phyloP scores from a whole-genome alignment of 2,329 filamentous ascomycete genomes.

The Calonectria henricotiae region DNA sequence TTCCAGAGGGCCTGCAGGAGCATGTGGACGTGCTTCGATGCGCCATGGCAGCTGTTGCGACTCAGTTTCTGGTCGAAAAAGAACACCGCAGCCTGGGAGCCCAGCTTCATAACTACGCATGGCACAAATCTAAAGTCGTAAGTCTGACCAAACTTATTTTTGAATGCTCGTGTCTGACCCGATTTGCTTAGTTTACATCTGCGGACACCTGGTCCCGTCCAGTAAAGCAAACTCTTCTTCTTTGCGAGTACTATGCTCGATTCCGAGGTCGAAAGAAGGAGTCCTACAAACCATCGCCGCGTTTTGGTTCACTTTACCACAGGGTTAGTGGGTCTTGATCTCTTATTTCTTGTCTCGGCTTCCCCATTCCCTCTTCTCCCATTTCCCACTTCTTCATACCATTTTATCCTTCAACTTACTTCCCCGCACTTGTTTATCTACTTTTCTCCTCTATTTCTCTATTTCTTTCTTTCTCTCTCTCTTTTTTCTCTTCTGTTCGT shows the following conservation, averaged over 20 bases:
- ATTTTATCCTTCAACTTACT: constrained; percentile 22
- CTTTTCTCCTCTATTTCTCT: constrained; percentile 34
- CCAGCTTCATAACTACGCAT: constrained; percentile 68
- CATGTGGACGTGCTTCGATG: constrained; percentile 64
- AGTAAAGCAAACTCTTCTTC: constrained; percentile 69
- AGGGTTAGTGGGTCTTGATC: constrained; percentile 65
- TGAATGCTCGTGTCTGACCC: constrained; percentile 36
- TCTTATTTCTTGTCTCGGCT: constrained; percentile 40
- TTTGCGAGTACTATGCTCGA: constrained; percentile 71
- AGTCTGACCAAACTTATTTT: constrained; percentile 53
- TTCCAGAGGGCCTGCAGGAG: constrained; percentile 54
- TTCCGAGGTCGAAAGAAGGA: constrained; percentile 69
- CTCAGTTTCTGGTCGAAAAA: constrained; percentile 66
- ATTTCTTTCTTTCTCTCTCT: constrained; percentile 47
- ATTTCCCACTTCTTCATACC: constrained; percentile 44
- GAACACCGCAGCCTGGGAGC: constrained; percentile 68
- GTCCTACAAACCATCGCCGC: constrained; percentile 64
- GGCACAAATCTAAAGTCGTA: constrained; percentile 67
- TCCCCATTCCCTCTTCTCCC: constrained; percentile 20
- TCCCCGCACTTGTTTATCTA: not conserved
- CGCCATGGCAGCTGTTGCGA: constrained; percentile 73
- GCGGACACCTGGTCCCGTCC: constrained; percentile 64
- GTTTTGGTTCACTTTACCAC: constrained; percentile 68
- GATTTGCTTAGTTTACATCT: constrained; percentile 59
- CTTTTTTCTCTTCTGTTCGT: constrained; percentile 52